These are phyloP conservation scores for Naematelia encephala DNA, from an alignment of 768 basidiomycete species.

Conservation along the genomic window DNA sequence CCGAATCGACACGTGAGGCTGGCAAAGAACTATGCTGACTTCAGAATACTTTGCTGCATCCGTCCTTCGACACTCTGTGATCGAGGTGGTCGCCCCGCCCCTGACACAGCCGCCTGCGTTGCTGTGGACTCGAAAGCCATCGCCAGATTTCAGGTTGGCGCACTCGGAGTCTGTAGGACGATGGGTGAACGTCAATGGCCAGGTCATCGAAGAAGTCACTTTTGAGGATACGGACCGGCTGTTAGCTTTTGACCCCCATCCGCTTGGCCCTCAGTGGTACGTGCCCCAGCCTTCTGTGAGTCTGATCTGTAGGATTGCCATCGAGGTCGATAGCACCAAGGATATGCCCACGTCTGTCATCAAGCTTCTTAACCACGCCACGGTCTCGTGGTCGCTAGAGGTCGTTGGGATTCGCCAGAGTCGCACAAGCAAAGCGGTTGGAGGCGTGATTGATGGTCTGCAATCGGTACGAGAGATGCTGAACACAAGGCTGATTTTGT, in stretches of 20 bases:
- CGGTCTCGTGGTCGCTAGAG: conserved; percentile 16
- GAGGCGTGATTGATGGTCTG: conserved; percentile 16
- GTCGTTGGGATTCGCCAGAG: conserved; percentile 11
- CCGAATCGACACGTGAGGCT: conserved; percentile 15
- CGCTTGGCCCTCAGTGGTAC: conserved; percentile 16
- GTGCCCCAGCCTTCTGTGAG: not conserved
- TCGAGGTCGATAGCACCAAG: conserved; percentile 11
- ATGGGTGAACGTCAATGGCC: conserved; percentile 12
- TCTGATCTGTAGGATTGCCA: conserved; percentile 5
- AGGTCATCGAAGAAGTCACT: conserved; percentile 14
- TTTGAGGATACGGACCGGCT: conserved; percentile 16
- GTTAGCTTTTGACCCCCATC: conserved; percentile 7
- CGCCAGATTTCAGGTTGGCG: conserved; percentile 10
- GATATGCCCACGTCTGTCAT: not conserved
- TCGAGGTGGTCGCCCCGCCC: conserved; percentile 17
- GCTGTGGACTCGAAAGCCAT: not conserved
- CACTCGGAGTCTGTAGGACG: conserved; percentile 4
- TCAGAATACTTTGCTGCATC: conserved; percentile 10
- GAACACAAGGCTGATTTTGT: not conserved
- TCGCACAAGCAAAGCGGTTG: conserved; percentile 11
- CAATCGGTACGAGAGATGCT: not conserved
- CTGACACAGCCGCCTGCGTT: conserved; percentile 5
- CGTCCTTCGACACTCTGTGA: conserved; percentile 9
- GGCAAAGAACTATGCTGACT: not conserved
- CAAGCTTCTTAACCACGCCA: not conserved